Percentiles rank a stretch among this genome's conserved stretches.
Conservation (phyloP, 495 filamentous ascomycete species). For the Oidiodendron maius region DNA sequence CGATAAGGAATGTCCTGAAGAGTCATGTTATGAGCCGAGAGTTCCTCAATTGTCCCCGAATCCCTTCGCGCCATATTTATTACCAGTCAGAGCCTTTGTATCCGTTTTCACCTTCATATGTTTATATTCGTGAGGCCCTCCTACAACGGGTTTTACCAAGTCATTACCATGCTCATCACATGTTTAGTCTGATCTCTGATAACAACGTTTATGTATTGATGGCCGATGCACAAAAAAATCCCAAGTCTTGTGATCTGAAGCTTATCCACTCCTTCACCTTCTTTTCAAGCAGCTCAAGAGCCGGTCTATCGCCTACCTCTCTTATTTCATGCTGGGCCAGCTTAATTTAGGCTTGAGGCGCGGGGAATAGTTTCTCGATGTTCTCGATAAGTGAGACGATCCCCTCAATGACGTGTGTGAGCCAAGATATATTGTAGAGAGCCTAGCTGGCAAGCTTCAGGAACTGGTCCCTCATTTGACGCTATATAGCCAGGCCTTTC, state of each 20-base stretch:
- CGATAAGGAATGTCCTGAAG: no score
- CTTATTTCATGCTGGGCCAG: constrained; percentile 16
- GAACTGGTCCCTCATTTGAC: constrained; percentile 17
- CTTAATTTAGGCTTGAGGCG: constrained; percentile 5
- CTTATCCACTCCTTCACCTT: neutral
- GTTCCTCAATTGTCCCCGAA: neutral
- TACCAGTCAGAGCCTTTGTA: constrained; percentile 3
- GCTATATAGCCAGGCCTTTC: constrained; percentile 15
- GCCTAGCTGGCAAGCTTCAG: constrained; percentile 23
- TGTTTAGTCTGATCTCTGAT: constrained; percentile 1
- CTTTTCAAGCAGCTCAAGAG: constrained; percentile 14
- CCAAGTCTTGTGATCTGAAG: constrained; percentile 7
- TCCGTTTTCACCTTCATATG: neutral
- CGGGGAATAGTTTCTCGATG: constrained; percentile 22
- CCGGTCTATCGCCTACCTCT: constrained; percentile 10
- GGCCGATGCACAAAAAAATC: constrained; percentile 6
- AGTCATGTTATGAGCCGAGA: no score
- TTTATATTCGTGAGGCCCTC: constrained; percentile 2
- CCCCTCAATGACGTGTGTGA: constrained; percentile 19
- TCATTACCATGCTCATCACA: constrained; percentile 1
- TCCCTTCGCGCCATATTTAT: constrained; percentile 9
- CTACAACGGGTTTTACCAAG: neutral
- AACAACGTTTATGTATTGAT: constrained; percentile 10
- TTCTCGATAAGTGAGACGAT: constrained; percentile 18
- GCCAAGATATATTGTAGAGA: constrained; percentile 21